A percentile compares a stretch with the other conserved stretches of the same genome.
phyloP scores from a whole-genome alignment of 805 yeast genomes.

The Cyberlindnera misumaiensis region DNA sequence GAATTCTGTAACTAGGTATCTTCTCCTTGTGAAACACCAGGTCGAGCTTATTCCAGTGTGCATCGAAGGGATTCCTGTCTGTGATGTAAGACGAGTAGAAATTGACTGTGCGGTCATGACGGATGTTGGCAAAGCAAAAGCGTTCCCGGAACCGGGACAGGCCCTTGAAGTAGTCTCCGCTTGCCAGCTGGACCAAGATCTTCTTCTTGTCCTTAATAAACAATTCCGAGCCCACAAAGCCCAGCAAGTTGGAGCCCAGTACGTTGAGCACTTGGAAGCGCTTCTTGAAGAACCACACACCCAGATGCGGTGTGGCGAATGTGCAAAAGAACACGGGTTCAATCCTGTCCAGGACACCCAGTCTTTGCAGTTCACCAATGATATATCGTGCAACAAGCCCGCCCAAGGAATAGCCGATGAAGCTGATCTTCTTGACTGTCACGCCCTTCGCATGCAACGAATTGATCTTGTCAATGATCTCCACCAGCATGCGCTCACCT shows the following conservation, averaged over 20 bases:
- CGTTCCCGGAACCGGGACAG: conserved; percentile 50
- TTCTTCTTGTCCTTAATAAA: conserved; percentile 45
- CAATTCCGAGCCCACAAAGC: conserved; percentile 70
- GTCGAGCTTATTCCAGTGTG: conserved; percentile 34
- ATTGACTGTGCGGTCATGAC: conserved; percentile 81
- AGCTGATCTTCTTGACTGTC: conserved; percentile 48
- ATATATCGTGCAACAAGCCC: conserved; percentile 80
- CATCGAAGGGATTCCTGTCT: conserved; percentile 65
- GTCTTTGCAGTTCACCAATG: conserved; percentile 60
- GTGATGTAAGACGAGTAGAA: conserved; percentile 80
- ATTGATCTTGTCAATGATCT: conserved; percentile 43
- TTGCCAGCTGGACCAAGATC: conserved; percentile 35
- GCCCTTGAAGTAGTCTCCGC: conserved; percentile 44
- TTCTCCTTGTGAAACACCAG: conserved; percentile 40
- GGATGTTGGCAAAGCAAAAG: conserved; percentile 62
- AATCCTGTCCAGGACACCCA: conserved; percentile 46
- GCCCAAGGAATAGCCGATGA: conserved; percentile 86
- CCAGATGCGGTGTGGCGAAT: conserved; percentile 76
- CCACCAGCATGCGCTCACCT: conserved; percentile 64
- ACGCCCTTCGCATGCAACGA: conserved; percentile 23
- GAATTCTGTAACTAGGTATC: conserved; percentile 28
- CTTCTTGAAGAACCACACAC: conserved; percentile 44
- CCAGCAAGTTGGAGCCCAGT: conserved; percentile 47
- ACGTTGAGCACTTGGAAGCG: conserved; percentile 34
- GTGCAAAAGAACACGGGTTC: conserved; percentile 60